These are phyloP conservation scores for Allium cepa DNA, from an alignment of 106 monocot species.

Conservation along the genomic window DNA sequence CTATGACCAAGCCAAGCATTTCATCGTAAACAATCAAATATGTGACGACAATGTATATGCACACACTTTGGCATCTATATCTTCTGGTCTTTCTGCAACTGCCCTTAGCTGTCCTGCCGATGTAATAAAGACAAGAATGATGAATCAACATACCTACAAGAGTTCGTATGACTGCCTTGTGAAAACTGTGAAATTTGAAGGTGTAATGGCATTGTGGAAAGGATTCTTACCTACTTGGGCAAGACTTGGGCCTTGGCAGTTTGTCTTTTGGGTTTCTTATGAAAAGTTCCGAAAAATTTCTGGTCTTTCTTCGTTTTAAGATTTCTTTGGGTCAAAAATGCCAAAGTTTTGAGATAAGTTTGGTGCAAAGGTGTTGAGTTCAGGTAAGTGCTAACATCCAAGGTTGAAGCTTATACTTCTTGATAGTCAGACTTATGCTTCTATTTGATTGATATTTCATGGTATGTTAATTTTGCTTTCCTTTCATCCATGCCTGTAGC, in stretches of 20 bases:
- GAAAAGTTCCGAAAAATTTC: constrained; percentile 44
- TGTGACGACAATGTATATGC: constrained; percentile 58
- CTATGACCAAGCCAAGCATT: constrained; percentile 82
- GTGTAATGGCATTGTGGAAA: constrained; percentile 69
- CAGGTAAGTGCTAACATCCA: too few species aligned
- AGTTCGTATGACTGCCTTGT: constrained; percentile 72
- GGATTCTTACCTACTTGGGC: constrained; percentile 96
- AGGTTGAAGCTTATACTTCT: too few species aligned
- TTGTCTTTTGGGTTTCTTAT: constrained; percentile 91
- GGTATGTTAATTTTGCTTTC: too few species aligned
- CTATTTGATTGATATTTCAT: too few species aligned
- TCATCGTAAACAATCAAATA: constrained; percentile 41
- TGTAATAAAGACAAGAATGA: constrained; percentile 84
- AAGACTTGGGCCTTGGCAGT: constrained; percentile 92
- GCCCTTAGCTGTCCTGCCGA: constrained; percentile 89
- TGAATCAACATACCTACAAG: constrained; percentile 61
- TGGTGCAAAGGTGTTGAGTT: not conserved
- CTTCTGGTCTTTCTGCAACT: constrained; percentile 77
- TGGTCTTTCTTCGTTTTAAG: constrained; percentile 71
- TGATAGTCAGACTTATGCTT: too few species aligned
- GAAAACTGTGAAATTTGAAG: constrained; percentile 66
- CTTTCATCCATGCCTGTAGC: too few species aligned
- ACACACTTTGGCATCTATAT: constrained; percentile 70
- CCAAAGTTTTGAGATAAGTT: not conserved
- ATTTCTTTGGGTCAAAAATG: not conserved